Percentiles rank a stretch among this genome's conserved stretches.
Conservation (phyloP, 495 filamentous ascomycete genomes). For the Penicillium paxilli region DNA sequence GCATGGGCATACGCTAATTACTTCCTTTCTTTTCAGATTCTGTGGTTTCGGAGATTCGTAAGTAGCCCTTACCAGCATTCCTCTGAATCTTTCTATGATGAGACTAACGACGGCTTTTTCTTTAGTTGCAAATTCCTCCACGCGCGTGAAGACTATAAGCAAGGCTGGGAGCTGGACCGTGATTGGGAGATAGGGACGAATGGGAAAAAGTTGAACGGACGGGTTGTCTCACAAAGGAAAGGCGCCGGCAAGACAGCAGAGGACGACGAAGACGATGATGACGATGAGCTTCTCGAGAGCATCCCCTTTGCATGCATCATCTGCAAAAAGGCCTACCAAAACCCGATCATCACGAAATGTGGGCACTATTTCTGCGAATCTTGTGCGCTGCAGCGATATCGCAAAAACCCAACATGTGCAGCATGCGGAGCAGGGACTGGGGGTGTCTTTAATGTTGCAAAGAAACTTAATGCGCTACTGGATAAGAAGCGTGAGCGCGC, state of each 20-base stretch:
- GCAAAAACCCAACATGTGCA: conserved; percentile 78
- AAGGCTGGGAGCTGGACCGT: conserved; percentile 91
- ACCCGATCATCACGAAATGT: conserved; percentile 85
- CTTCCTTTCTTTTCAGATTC: conserved; percentile 34
- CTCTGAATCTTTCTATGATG: background rate
- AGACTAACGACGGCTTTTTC: background rate
- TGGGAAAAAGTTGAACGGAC: conserved; percentile 66
- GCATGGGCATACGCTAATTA: background rate
- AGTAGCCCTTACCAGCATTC: background rate
- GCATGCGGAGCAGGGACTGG: conserved; percentile 81
- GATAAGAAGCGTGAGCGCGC: conserved; percentile 79
- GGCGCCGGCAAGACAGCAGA: conserved; percentile 44
- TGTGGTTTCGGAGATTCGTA: conserved; percentile 66
- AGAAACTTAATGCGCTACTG: conserved; percentile 75
- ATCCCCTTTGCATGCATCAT: conserved; percentile 97
- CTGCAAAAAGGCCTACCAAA: conserved; percentile 77
- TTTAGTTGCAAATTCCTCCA: conserved; percentile 86
- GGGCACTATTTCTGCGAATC: conserved; percentile 94
- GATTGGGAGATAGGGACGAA: conserved; percentile 90
- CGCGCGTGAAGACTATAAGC: conserved; percentile 81
- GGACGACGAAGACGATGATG: conserved; percentile 60
- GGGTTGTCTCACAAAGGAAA: conserved; percentile 56
- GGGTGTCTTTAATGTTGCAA: conserved; percentile 88
- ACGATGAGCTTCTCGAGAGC: conserved; percentile 73
- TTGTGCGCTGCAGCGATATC: conserved; percentile 83